These are phyloP conservation scores for Vanderwaltozyma polyspora DNA, from an alignment of 805 yeast species.

Conservation along the genomic window DNA sequence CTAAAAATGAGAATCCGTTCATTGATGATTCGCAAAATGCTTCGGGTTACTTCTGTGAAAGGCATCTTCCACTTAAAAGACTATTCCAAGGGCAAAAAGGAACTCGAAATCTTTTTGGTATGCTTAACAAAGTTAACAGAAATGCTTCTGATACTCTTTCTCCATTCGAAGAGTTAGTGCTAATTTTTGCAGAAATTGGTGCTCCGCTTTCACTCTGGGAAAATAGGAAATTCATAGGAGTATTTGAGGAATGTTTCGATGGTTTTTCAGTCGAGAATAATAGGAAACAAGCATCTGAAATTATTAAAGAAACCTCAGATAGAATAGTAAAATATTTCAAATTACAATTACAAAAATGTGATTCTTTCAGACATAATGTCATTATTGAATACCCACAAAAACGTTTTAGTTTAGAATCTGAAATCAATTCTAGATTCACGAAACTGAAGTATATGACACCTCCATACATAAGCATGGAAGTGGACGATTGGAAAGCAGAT, in stretches of 20 bases:
- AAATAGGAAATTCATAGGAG: neutral
- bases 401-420: neutral
- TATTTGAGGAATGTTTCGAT: neutral
- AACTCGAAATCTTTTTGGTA: too few relatives aligned
- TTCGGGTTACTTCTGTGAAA: too few relatives aligned
- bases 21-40: too few relatives aligned
- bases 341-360: neutral
- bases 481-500: slow-evolving; percentile 1
- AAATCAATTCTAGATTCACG: neutral
- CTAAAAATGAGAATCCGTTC: too few relatives aligned
- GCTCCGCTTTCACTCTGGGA: neutral
- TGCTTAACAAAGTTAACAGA: too few relatives aligned
- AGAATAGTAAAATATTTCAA: neutral
- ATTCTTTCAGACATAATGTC: neutral
- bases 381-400: neutral
- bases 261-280: neutral
- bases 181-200: neutral
- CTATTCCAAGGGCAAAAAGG: too few relatives aligned
- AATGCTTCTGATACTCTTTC: too few relatives aligned
- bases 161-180: neutral
- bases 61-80: too few relatives aligned
- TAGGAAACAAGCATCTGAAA: neutral
- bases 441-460: neutral
- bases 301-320: neutral
- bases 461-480: neutral